These are phyloP conservation scores for Mimosa pudica DNA, from an alignment of 306 rosid genomes.

Conservation along the genomic window DNA sequence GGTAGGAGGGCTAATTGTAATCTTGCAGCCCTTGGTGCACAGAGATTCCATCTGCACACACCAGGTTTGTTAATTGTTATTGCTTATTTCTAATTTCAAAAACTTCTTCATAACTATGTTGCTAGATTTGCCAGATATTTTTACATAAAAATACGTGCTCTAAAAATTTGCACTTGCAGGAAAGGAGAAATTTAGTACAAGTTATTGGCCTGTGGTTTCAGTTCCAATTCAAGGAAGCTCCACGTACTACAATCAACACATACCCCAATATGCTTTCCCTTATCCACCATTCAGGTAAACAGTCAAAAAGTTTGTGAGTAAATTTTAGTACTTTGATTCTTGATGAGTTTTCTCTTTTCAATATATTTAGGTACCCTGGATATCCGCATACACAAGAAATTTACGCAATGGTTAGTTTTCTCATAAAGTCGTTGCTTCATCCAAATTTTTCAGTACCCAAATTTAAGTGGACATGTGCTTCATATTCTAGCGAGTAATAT, in stretches of 20 bases:
- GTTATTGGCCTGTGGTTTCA: conserved; percentile 43
- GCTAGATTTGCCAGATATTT: background rate
- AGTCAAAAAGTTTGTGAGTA: background rate
- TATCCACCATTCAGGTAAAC: conserved; percentile 50
- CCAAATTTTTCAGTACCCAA: background rate
- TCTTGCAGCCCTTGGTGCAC: conserved; percentile 56
- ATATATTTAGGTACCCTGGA: conserved; percentile 54
- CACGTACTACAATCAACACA: conserved; percentile 44
- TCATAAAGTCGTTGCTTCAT: conserved; percentile 27
- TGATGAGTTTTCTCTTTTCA: conserved; percentile 21
- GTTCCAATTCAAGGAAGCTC: conserved; percentile 43
- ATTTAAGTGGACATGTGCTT: background rate
- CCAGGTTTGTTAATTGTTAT: conserved; percentile 40
- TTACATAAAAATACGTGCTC: conserved; percentile 29
- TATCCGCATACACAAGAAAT: conserved; percentile 50
- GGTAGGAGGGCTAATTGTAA: conserved; percentile 78
- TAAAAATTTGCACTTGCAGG: conserved; percentile 48
- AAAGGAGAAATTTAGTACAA: conserved; percentile 40
- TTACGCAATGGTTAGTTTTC: conserved; percentile 48
- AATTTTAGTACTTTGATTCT: conserved; percentile 21
- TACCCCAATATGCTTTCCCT: conserved; percentile 52
- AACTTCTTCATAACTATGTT: background rate
- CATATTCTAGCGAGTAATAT: background rate
- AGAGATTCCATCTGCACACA: conserved; percentile 40
- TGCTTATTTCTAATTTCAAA: conserved; percentile 4